Conservation (phyloP, 352 stramenopile species). For the Aphanomyces cochlioides region DNA sequence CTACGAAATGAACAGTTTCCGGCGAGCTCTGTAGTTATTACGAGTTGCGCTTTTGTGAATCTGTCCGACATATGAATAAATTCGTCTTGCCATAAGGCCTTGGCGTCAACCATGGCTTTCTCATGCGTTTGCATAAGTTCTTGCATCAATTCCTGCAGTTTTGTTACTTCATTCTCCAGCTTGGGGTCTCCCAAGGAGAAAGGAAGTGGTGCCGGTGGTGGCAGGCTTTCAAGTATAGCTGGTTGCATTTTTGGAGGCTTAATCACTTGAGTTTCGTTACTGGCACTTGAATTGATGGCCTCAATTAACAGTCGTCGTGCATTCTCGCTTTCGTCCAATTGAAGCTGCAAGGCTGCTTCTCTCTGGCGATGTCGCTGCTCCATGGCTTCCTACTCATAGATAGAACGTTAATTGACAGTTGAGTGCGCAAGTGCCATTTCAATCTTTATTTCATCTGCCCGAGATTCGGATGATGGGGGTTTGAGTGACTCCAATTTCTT, state of each 20-base stretch:
- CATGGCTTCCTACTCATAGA: constrained; percentile 10
- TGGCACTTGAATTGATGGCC: constrained; percentile 38
- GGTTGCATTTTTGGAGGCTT: neutral
- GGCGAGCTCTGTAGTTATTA: neutral
- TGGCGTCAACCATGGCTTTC: constrained; percentile 7
- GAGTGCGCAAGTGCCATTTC: too few species aligned
- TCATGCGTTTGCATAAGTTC: constrained; percentile 16
- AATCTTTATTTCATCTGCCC: too few species aligned
- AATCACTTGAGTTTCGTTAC: neutral
- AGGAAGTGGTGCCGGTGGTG: neutral
- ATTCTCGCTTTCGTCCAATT: constrained; percentile 67
- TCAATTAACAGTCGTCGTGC: constrained; percentile 54
- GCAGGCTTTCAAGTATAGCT: neutral
- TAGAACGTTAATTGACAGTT: too few species aligned
- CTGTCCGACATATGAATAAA: constrained; percentile 1
- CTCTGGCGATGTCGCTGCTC: constrained; percentile 31
- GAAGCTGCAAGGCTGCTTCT: constrained; percentile 43
- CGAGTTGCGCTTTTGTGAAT: constrained; percentile 7
- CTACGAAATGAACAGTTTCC: constrained; percentile 10
- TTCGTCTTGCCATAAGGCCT: constrained; percentile 28
- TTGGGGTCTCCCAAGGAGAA: neutral
- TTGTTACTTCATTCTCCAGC: neutral
- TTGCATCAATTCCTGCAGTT: constrained; percentile 17
- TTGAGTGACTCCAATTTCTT: constrained; percentile 14
- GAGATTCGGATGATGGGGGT: neutral